phyloP scores from a whole-genome alignment of 1,284 basidiomycete species.

The Agroathelia rolfsii region DNA sequence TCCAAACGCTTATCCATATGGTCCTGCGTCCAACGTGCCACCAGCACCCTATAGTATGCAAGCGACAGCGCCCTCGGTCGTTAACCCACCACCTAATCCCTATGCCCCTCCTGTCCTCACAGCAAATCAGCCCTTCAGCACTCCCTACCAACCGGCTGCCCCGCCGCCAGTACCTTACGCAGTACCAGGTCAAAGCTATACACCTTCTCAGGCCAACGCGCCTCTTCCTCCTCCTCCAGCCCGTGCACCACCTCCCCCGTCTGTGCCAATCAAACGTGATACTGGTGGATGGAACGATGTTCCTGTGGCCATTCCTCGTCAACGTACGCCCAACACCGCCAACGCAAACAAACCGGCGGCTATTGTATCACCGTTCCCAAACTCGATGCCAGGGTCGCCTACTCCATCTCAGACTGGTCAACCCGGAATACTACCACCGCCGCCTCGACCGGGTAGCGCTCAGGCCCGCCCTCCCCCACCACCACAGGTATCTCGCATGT shows the following conservation, averaged over 20 bases:
- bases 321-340: constrained; percentile 44
- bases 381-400: constrained; percentile 35
- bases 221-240: constrained; percentile 17
- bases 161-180: constrained; percentile 12
- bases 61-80: constrained; percentile 29
- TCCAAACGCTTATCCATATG: constrained; percentile 13
- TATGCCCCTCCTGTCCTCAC: constrained; percentile 10
- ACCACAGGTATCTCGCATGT: constrained; percentile 31
- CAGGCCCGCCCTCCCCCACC: constrained; percentile 34
- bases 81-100: constrained; percentile 18
- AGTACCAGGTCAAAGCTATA: constrained; percentile 14
- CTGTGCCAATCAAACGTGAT: constrained; percentile 47
- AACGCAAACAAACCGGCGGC: constrained; percentile 48
- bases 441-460: constrained; percentile 54
- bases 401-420: constrained; percentile 37
- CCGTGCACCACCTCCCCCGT: constrained; percentile 24
- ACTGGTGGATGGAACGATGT: constrained; percentile 91
- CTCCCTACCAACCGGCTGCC: constrained; percentile 16
- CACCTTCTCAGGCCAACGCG: constrained; percentile 17
- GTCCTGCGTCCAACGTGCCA: constrained; percentile 10
- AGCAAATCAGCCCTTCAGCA: constrained; percentile 12
- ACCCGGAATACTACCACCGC: constrained; percentile 37
- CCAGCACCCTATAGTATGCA: constrained; percentile 8
- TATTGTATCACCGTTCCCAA: constrained; percentile 88
- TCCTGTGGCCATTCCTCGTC: constrained; percentile 39